Evolutionary conservation across 23 red algal genomes (phyloP), one percentile per base, ranked within the genome.

Genomic region (Gracilaria vermiculophylla): DNA sequence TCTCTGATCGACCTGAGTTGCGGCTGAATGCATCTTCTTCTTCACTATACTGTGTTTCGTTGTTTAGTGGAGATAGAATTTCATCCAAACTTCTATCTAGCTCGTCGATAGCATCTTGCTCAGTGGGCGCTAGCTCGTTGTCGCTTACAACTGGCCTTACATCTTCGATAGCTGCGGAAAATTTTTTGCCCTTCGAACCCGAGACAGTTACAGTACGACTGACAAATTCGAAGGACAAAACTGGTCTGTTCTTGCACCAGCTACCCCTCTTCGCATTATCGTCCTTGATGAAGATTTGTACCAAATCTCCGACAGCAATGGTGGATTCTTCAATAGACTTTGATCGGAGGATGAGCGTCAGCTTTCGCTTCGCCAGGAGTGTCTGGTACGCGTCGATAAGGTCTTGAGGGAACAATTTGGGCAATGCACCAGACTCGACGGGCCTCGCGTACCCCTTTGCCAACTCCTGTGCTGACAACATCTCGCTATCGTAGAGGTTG

Each of bases 391-490:
- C 77, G 10, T 58, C 54, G 20, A 40, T 11, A 41, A 77, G 1
- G 4, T 82, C 27, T 11, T 53, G 53, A 14, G 77, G 56, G 1
- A 82, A 3, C 41, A 62, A 37, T 3, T 5, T 44, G 1, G 81
- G 64, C 0, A 5, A 55, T 32, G 13, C 19, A 33, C 41, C 62
- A 32, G 62, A 7, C 11, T 56, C 34, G 42, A 86, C 35, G 12
- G 81, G 81, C 29, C 66, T 37, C 10, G 81, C 9, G 25, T 72
- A 86, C 27, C 81, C 25, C 47, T 86, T 86, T 34, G 81, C 64
- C 16, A 86, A 14, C 47, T 69, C 64, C 43, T 86, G 66, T 5
- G 60, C 62, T n/a, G 48, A 73, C 16, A 86, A 1, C 7, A 74
- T 28, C 27, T 86, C 81, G 17, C 36, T 72, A 1, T 62, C 81